These are phyloP conservation scores for Nakazawaea pomicola DNA, from an alignment of 805 yeast species.

Conservation along the genomic window DNA sequence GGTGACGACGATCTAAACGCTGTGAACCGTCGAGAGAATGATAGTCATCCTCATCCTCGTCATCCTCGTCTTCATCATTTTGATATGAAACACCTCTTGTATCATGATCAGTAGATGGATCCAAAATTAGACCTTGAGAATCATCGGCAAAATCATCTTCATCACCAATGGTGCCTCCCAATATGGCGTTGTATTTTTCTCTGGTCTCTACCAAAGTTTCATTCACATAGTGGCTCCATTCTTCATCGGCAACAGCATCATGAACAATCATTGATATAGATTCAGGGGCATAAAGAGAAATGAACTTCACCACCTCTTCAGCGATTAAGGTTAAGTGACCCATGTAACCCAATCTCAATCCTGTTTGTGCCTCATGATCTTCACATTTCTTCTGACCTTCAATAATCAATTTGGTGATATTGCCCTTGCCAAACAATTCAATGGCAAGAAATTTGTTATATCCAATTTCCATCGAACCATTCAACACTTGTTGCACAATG, in stretches of 20 bases:
- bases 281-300: slow-evolving; percentile 54
- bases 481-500: slow-evolving; percentile 88
- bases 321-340: slow-evolving; percentile 94
- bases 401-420: slow-evolving; percentile 52
- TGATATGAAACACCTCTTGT: slow-evolving; percentile 19
- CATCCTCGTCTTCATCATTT: slow-evolving; percentile 16
- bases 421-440: slow-evolving; percentile 65
- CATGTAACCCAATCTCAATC: slow-evolving; percentile 85
- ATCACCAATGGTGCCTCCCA: slow-evolving; percentile 71
- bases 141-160: slow-evolving; percentile 34
- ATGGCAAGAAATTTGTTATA: slow-evolving; percentile 73
- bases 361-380: slow-evolving; percentile 51
- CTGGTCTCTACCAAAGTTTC: slow-evolving; percentile 82
- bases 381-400: slow-evolving; percentile 58
- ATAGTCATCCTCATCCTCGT: slow-evolving; percentile 14
- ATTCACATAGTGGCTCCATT: slow-evolving; percentile 81
- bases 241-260: slow-evolving; percentile 43
- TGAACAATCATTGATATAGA: slow-evolving; percentile 50
- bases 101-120: slow-evolving; percentile 20
- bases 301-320: slow-evolving; percentile 91
- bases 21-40: slow-evolving; percentile 8
- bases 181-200: slow-evolving; percentile 87
- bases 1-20: slow-evolving; percentile 11
- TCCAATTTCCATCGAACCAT: slow-evolving; percentile 81
- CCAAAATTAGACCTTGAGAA: slow-evolving; percentile 17